A percentile compares a stretch with the other conserved stretches of the same genome.
These are phyloP conservation scores for Tolypocladium nubicola DNA, from an alignment of 2,329 filamentous ascomycete species.

Conservation along the genomic window DNA sequence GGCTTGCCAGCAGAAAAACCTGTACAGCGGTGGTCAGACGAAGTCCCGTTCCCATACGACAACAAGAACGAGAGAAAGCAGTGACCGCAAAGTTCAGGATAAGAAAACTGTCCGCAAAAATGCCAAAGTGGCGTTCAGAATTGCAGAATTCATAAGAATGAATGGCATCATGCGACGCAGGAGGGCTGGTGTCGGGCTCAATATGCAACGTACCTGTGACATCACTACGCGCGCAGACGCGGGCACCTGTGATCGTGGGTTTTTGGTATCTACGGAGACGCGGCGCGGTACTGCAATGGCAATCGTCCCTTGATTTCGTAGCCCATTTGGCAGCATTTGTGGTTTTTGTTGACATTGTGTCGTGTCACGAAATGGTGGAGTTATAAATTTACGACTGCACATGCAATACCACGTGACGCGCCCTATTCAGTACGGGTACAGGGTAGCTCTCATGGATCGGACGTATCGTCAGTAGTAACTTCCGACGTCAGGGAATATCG, in stretches of 20 bases:
- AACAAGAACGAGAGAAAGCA: neutral
- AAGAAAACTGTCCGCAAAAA: conserved; percentile 19
- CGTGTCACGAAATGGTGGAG: neutral
- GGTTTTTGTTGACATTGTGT: neutral
- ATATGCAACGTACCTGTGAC: neutral
- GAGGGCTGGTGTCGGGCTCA: neutral
- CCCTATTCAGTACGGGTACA: neutral
- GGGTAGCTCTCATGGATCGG: neutral
- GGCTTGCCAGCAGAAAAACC: neutral
- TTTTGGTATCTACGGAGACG: neutral
- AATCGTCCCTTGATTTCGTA: neutral
- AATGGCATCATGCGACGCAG: conserved; percentile 21
- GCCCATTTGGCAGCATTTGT: neutral
- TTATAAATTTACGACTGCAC: neutral
- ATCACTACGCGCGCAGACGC: neutral
- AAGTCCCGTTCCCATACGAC: neutral
- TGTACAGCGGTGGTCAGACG: neutral
- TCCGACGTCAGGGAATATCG: neutral
- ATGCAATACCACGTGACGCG: neutral
- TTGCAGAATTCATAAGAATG: conserved; percentile 38
- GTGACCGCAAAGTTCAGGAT: neutral
- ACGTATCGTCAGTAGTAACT: neutral
- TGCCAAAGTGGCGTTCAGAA: conserved; percentile 25
- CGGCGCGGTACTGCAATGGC: neutral
- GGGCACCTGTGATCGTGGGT: neutral